These are phyloP conservation scores for Cryptosporidium tyzzeri DNA, from an alignment of 169 alveolate species.

Conservation along the genomic window DNA sequence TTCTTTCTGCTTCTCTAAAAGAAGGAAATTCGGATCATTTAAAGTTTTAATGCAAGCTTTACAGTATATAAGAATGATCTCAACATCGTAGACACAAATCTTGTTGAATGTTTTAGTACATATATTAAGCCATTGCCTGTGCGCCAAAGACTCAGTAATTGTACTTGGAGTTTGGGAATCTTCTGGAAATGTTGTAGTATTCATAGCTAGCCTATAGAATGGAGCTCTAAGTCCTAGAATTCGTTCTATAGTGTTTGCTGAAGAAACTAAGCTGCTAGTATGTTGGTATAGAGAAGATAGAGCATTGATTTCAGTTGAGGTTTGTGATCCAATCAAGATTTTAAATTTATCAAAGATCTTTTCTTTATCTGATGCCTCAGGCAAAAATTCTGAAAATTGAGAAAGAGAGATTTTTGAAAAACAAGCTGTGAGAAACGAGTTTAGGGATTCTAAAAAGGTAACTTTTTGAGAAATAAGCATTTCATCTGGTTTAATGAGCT, in stretches of 20 bases:
- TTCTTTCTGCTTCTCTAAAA: constrained; percentile 10
- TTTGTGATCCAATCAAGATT: constrained; percentile 42
- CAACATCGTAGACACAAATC: constrained; percentile 31
- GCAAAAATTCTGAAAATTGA: constrained; percentile 2
- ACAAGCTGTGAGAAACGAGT: constrained; percentile 16
- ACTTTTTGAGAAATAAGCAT: constrained; percentile 32
- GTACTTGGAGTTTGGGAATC: not conserved
- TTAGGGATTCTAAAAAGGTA: constrained; percentile 45
- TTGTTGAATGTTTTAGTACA: constrained; percentile 59
- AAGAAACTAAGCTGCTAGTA: constrained; percentile 35
- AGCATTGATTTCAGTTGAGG: constrained; percentile 64
- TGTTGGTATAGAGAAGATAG: constrained; percentile 62
- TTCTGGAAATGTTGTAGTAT: not conserved
- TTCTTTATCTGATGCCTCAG: not conserved
- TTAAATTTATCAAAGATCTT: constrained; percentile 9
- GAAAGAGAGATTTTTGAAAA: constrained; percentile 25
- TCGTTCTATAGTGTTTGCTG: constrained; percentile 55
- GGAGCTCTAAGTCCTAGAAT: constrained; percentile 74
- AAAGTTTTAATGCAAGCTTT: constrained; percentile 33
- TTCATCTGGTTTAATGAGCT: constrained; percentile 48
- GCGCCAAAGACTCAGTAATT: not conserved
- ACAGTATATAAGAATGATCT: constrained; percentile 34
- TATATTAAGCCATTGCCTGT: constrained; percentile 52
- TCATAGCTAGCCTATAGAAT: constrained; percentile 43
- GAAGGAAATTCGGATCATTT: constrained; percentile 26